Evolutionary conservation across 495 filamentous ascomycete genomes (phyloP), one percentile per base, ranked within the genome.

Genomic region (Aspergillus affinis): DNA sequence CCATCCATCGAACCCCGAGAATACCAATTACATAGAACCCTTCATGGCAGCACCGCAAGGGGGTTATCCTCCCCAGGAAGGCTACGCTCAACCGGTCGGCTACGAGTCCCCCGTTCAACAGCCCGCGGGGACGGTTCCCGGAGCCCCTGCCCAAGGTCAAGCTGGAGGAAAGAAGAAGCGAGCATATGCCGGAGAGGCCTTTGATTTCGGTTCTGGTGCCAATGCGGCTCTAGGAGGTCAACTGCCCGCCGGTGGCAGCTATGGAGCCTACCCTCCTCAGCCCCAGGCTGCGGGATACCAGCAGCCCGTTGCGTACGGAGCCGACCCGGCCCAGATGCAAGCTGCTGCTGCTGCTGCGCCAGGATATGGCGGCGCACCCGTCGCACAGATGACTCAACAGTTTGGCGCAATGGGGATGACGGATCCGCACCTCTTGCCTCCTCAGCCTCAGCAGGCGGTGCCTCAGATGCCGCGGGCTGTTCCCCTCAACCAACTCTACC

Each of bases 141-240:
- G 62, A 27, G 68, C 69, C 15, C 58, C 69, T 56, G 55, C 71
- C 45, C 69, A 68, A 29, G 70, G 58, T 48, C 63, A 69, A 9
- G 82, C 60, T 73, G 85, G 65, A 81, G 85, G 79, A 79, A 82
- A 88, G 73, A 97, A 92, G 82, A 96, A 96, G 81, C 82, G 92
- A 73, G 86, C 88, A 47, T 98, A 98, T 79, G 94, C 95, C 23
- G 91, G 90, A 26, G 88, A 92, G 71, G 93, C 93, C 6, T 98
- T 93, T 72, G 95, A 97, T 12, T 92, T 98, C 68, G 93, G 89
- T 32, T 84, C 84, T 30, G 94, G 94, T 64, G 90, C 89, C 67
- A 98, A 98, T 84, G 86, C 90, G 54, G 89, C 78, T 17, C 69
- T 86, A 48, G 84, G 82, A 61, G 83, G 81, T 51, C 86, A 88